A percentile compares a stretch with the other conserved stretches of the same genome.
Conservation (phyloP, 2,329 filamentous ascomycete species). For the Hirsutella minnesotensis region DNA sequence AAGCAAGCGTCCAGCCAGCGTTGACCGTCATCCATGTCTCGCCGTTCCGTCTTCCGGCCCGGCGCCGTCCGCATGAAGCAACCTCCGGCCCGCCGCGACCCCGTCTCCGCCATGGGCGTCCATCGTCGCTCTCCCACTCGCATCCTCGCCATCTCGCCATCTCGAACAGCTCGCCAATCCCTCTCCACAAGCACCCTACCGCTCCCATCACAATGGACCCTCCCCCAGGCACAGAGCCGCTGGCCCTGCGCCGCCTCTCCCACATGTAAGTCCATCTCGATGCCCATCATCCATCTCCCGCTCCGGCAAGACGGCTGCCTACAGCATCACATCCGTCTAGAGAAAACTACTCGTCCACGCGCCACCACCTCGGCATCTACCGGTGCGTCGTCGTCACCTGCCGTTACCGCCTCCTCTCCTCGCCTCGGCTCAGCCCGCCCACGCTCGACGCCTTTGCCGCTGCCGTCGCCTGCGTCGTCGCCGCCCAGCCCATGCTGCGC, state of each 20-base stretch:
- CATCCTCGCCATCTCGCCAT: not conserved
- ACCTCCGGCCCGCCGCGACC: no score
- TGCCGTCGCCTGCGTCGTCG: slow-evolving; percentile 28
- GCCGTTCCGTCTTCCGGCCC: no score
- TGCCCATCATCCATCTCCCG: not conserved
- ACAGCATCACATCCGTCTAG: slow-evolving; percentile 14
- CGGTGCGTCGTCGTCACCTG: slow-evolving; percentile 32
- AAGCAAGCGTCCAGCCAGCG: no score
- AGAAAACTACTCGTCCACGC: slow-evolving; percentile 32
- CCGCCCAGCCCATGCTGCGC: slow-evolving; percentile 33
- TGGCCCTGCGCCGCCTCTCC: slow-evolving; percentile 1
- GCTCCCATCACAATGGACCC: not conserved
- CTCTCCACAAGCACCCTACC: not conserved
- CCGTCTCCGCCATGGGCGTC: not conserved
- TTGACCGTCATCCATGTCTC: no score
- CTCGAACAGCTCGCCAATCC: not conserved
- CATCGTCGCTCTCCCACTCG: not conserved
- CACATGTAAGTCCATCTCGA: not conserved
- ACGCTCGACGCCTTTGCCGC: slow-evolving; percentile 5
- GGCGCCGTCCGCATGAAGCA: no score
- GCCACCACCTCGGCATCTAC: slow-evolving; percentile 35
- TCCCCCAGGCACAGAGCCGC: not conserved
- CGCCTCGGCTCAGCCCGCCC: slow-evolving; percentile 24
- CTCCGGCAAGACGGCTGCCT: no score
- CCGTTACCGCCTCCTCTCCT: slow-evolving; percentile 23